Evolutionary conservation across 805 yeast genomes (phyloP).

Genomic region (Wickerhamiella bombiphila): DNA sequence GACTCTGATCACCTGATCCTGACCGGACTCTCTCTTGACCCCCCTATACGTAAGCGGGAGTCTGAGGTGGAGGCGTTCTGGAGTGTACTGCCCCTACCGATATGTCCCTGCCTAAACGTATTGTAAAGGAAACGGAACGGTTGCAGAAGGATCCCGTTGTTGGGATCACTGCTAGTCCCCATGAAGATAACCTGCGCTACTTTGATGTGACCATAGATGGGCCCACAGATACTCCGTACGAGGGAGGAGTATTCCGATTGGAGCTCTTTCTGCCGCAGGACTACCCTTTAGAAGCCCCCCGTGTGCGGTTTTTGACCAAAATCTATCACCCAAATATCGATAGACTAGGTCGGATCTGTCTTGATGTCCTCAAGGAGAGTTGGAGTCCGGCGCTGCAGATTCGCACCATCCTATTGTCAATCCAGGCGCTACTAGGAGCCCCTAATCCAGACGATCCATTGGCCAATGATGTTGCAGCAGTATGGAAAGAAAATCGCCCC

Average conservation of each 20-base stretch:
- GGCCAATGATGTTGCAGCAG: slow-evolving; percentile 95
- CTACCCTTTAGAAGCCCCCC: slow-evolving; percentile 97
- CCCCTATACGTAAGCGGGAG: too few species aligned
- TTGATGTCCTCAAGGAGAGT: slow-evolving; percentile 84
- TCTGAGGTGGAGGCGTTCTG: too few species aligned
- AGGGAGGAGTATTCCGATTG: slow-evolving; percentile 56
- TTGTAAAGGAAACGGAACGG: slow-evolving; percentile 91
- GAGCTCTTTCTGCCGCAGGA: slow-evolving; percentile 91
- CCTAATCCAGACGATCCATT: slow-evolving; percentile 98
- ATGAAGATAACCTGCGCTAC: slow-evolving; percentile 84
- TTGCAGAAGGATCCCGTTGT: slow-evolving; percentile 90
- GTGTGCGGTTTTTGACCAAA: slow-evolving; percentile 81
- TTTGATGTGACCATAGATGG: slow-evolving; percentile 88
- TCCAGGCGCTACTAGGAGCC: slow-evolving; percentile 86
- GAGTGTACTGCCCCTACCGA: too few species aligned
- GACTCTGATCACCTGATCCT: background rate
- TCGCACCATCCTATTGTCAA: slow-evolving; percentile 75
- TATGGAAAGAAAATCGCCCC: slow-evolving; percentile 78
- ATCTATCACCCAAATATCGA: slow-evolving; percentile 96
- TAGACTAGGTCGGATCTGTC: slow-evolving; percentile 84
- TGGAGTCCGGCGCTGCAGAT: slow-evolving; percentile 98
- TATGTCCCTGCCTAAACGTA: slow-evolving; percentile 65
- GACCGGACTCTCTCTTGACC: background rate
- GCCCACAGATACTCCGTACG: slow-evolving; percentile 83
- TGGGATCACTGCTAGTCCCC: slow-evolving; percentile 86